Percentiles rank a stretch among this genome's conserved stretches.
Conservation (phyloP, 169 alveolate genomes). For the Theileria sp. region DNA sequence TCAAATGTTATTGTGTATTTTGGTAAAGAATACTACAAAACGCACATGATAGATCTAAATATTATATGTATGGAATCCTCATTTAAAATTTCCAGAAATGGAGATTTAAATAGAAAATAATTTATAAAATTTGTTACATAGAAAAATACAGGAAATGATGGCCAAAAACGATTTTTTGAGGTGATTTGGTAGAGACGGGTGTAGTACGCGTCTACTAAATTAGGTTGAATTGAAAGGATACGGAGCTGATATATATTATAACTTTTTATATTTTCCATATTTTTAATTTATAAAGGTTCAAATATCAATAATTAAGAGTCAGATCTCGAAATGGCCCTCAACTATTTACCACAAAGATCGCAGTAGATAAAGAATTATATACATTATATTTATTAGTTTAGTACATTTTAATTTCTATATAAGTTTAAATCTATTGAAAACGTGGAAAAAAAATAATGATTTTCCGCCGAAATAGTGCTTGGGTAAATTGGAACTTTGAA, state of each 20-base stretch:
- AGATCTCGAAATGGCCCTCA: not conserved
- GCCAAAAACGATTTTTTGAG: not conserved
- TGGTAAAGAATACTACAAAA: constrained; percentile 11
- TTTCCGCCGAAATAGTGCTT: not conserved
- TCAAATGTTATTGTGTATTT: constrained; percentile 11
- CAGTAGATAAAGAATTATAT: not conserved
- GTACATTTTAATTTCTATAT: not conserved
- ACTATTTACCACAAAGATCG: constrained; percentile 14
- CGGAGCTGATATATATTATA: not conserved
- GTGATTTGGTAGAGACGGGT: constrained; percentile 10
- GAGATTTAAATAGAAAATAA: not conserved
- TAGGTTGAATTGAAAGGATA: not conserved
- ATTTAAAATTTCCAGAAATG: not conserved
- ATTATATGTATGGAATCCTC: constrained; percentile 14
- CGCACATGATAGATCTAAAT: constrained; percentile 17
- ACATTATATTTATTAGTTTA: not conserved
- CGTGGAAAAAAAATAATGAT: not conserved
- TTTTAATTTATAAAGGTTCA: not conserved
- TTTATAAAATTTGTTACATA: not conserved
- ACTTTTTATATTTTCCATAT: not conserved
- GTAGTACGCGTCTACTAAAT: constrained; percentile 28
- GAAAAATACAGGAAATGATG: not conserved
- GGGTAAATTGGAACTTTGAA: not conserved
- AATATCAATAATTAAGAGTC: not conserved
- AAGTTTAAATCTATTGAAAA: not conserved